Conservation (phyloP, 148 eudicot species). For the Suaeda aralocaspica region DNA sequence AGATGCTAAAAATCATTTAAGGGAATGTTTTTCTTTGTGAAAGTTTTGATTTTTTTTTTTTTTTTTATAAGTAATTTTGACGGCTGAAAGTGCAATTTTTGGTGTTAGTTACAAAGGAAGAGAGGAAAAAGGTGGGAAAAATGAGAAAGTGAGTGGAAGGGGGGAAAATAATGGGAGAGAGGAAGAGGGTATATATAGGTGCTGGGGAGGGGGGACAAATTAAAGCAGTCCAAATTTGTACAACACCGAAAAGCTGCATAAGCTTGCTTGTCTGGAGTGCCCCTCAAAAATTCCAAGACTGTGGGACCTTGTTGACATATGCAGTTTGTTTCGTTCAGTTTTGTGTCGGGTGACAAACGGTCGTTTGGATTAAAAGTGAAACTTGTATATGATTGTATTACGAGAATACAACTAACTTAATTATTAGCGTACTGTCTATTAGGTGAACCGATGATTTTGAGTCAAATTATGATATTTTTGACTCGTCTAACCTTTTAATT, state of each 20-base stretch:
- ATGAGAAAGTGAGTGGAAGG: neutral
- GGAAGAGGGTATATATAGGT: constrained; percentile 45
- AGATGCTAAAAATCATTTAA: constrained; percentile 21
- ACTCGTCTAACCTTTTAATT: too few relatives aligned
- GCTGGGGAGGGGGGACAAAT: constrained; percentile 8
- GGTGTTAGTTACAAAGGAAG: neutral
- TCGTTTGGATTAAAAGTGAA: too few relatives aligned
- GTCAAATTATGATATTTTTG: too few relatives aligned
- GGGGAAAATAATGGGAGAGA: constrained; percentile 26
- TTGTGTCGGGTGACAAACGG: too few relatives aligned
- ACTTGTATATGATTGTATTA: too few relatives aligned
- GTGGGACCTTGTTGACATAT: constrained; percentile 31
- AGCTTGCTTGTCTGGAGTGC: constrained; percentile 49
- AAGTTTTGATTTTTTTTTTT: neutral
- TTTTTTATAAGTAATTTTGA: too few relatives aligned
- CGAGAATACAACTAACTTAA: too few relatives aligned
- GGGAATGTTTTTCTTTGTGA: neutral
- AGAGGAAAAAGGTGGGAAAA: neutral
- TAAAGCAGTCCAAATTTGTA: constrained; percentile 26
- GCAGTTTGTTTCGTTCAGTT: neutral
- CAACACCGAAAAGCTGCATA: constrained; percentile 46
- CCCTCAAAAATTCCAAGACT: constrained; percentile 41
- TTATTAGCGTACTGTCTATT: too few relatives aligned
- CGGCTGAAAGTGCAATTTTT: constrained; percentile 10
- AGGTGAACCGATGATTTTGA: too few relatives aligned